Evolutionary conservation across 1,284 basidiomycete genomes (phyloP).

Genomic region (Sanguinoderma infundibulare): DNA sequence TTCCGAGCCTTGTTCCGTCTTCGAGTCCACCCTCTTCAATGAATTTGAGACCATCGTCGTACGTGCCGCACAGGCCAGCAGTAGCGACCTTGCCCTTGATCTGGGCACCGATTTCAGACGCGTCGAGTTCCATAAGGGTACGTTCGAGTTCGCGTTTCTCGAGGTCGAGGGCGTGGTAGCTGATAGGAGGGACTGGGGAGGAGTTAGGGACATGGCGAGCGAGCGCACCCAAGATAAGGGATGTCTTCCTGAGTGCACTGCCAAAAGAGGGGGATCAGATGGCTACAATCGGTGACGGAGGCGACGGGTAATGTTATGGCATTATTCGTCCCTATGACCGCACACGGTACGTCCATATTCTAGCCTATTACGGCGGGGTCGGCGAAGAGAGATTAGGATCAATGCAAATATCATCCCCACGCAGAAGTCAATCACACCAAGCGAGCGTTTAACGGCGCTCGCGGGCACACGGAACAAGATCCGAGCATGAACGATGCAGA

Average conservation of each 20-base stretch:
- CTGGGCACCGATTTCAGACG: constrained; percentile 64
- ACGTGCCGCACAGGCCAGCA: constrained; percentile 89
- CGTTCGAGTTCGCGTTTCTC: constrained; percentile 87
- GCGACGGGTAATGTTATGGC: not conserved
- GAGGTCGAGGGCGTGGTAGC: constrained; percentile 94
- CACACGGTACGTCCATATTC: not conserved
- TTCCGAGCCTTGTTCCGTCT: constrained; percentile 25
- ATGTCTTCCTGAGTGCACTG: constrained; percentile 90
- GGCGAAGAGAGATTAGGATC: not conserved
- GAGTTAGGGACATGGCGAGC: constrained; percentile 51
- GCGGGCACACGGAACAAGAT: not conserved
- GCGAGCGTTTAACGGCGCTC: not conserved
- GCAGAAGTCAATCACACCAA: not conserved
- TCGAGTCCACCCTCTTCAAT: constrained; percentile 63
- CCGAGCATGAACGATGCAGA: not conserved
- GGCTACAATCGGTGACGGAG: not conserved
- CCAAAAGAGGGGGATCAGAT: constrained; percentile 2
- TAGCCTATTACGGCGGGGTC: not conserved
- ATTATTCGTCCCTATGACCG: not conserved
- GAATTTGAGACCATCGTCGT: constrained; percentile 80
- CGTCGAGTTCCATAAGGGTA: constrained; percentile 73
- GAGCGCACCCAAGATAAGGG: constrained; percentile 82
- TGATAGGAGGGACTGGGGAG: constrained; percentile 56
- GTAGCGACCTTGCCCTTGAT: constrained; percentile 74
- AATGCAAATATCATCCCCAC: not conserved